phyloP scores from a whole-genome alignment of 768 basidiomycete species.

The Tylopilus sp. region DNA sequence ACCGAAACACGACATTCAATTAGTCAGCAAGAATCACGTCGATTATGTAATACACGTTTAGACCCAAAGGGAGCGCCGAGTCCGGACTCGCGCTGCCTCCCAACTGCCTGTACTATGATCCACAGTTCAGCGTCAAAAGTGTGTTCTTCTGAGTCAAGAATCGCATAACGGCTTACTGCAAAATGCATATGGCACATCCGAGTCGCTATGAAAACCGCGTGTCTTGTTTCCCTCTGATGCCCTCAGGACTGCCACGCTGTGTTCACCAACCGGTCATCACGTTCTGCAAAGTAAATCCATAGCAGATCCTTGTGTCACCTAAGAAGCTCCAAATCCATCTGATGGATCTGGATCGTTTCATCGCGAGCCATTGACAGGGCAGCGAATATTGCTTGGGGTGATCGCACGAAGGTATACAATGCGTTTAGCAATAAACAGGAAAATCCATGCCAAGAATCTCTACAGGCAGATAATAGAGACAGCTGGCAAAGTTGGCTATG shows the following conservation, averaged over 20 bases:
- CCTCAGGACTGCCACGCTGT: constrained; percentile 43
- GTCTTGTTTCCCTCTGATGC: constrained; percentile 36
- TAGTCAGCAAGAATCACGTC: constrained; percentile 3
- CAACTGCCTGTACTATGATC: too few species aligned
- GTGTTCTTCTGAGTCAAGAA: not conserved
- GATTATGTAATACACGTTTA: not conserved
- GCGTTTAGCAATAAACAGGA: constrained; percentile 30
- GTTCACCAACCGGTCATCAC: constrained; percentile 66
- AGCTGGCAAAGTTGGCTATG: constrained; percentile 42
- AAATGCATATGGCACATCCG: constrained; percentile 50
- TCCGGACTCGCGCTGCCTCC: too few species aligned
- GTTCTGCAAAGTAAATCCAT: constrained; percentile 57
- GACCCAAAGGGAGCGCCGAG: too few species aligned
- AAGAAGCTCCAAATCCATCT: constrained; percentile 47
- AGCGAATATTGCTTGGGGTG: constrained; percentile 43
- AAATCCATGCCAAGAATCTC: constrained; percentile 45
- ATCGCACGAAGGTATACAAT: constrained; percentile 49
- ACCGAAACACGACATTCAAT: not conserved
- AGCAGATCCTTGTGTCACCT: constrained; percentile 36
- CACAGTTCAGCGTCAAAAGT: not conserved
- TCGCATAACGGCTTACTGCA: constrained; percentile 48
- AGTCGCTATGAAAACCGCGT: constrained; percentile 41
- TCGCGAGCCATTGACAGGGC: constrained; percentile 50
- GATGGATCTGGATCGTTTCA: constrained; percentile 62
- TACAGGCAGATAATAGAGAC: constrained; percentile 37